Conservation (phyloP, 2,329 filamentous ascomycete genomes). For the Stagonosporopsis cucurbitacearum region DNA sequence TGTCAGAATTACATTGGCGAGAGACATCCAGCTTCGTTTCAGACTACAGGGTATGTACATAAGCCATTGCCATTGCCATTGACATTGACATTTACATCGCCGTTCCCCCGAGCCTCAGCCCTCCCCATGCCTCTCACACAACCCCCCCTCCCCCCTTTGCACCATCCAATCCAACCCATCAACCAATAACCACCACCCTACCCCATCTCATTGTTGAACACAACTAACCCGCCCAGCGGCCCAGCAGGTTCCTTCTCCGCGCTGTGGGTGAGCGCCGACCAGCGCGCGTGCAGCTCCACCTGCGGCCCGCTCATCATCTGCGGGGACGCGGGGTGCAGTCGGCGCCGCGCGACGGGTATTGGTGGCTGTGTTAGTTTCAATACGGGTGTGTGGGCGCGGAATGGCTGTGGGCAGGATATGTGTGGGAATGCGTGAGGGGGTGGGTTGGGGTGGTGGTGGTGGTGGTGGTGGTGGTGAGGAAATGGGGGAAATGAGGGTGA, state of each 20-base stretch:
- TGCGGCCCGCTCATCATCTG: conserved; percentile 27
- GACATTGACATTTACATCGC: too few species aligned
- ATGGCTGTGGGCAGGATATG: conserved; percentile 21
- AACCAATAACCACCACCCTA: too few species aligned
- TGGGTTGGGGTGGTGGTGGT: neutral
- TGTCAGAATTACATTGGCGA: conserved; percentile 28
- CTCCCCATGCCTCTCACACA: too few species aligned
- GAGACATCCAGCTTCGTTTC: conserved; percentile 10
- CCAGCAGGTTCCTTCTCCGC: conserved; percentile 27
- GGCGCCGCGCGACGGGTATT: conserved; percentile 11
- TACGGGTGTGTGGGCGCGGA: conserved; percentile 26
- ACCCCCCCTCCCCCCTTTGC: neutral
- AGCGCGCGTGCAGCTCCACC: conserved; percentile 19
- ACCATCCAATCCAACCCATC: too few species aligned
- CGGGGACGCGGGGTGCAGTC: conserved; percentile 21
- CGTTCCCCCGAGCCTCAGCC: too few species aligned
- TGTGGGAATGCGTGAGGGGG: conserved; percentile 16
- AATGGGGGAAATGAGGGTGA: too few species aligned
- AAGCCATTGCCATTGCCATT: too few species aligned
- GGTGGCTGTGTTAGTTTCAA: conserved; percentile 22
- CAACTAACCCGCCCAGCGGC: conserved; percentile 11
- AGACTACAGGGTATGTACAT: conserved; percentile 21
- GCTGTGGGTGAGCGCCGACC: conserved; percentile 24
- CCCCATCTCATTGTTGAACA: too few species aligned
- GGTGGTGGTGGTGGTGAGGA: too few species aligned